Conservation (phyloP, 176 grass and related monocot species). For the Poa annua region DNA sequence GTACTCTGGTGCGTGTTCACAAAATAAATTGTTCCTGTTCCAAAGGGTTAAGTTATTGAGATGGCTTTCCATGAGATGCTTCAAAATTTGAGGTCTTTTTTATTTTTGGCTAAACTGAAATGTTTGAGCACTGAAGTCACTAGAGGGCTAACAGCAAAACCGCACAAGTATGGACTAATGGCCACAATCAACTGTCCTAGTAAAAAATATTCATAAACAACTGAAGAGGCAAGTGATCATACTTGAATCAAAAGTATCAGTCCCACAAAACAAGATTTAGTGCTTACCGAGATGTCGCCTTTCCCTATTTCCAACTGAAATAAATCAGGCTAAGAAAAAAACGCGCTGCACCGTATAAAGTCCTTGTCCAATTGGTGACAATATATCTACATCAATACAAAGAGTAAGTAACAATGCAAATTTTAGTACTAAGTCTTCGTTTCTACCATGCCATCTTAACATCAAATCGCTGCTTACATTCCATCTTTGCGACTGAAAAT, state of each 20-base stretch:
- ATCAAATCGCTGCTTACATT: not conserved
- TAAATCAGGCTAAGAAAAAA: not conserved
- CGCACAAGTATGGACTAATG: not conserved
- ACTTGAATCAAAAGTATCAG: conserved; percentile 2
- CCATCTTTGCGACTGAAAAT: not conserved
- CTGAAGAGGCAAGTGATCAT: not conserved
- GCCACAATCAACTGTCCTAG: not conserved
- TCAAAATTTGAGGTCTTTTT: not conserved
- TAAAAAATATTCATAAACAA: conserved; percentile 1
- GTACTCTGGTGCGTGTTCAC: not conserved
- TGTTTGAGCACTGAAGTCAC: not conserved
- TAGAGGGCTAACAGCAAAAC: not conserved
- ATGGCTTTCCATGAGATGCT: not conserved
- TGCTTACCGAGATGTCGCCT: conserved; percentile 42
- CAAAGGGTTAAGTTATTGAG: not conserved
- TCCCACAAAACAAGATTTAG: not conserved
- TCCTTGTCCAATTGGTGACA: conserved; percentile 19
- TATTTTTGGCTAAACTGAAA: not conserved
- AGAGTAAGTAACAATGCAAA: conserved; percentile 22
- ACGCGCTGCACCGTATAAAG: not conserved
- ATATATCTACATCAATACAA: conserved; percentile 40
- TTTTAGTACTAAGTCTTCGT: not conserved
- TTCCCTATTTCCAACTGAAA: conserved; percentile 40
- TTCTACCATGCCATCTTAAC: not conserved
- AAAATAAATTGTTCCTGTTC: not conserved